Percentiles rank a stretch among this genome's conserved stretches.
These are phyloP conservation scores for Phragmites australis DNA, from an alignment of 176 grass and related monocot genomes.

Conservation along the genomic window DNA sequence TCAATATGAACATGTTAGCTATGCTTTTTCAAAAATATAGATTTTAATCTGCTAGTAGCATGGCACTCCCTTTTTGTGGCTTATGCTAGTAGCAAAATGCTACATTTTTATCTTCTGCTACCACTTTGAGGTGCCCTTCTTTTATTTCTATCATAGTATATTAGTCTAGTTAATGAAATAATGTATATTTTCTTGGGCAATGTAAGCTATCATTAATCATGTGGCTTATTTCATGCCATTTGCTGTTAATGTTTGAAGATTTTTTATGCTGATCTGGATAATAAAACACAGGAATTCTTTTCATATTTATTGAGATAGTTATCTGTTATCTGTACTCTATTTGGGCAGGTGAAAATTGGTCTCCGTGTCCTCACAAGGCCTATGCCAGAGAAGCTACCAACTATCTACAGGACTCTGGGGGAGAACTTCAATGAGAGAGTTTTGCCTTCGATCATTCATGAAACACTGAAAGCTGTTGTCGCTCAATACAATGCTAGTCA, in stretches of 20 bases:
- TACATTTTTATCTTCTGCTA: background rate
- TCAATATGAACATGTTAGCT: background rate
- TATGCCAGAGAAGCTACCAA: slow-evolving; percentile 69
- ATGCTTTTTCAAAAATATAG: background rate
- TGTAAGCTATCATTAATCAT: slow-evolving; percentile 8
- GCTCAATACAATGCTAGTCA: slow-evolving; percentile 87
- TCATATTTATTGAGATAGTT: slow-evolving; percentile 9
- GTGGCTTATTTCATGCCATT: slow-evolving; percentile 1
- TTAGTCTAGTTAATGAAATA: background rate
- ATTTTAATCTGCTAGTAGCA: background rate
- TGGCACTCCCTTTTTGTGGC: background rate
- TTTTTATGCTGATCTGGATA: background rate
- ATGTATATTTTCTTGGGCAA: background rate
- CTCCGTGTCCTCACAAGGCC: slow-evolving; percentile 78
- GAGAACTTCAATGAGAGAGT: slow-evolving; percentile 88
- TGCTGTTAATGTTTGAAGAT: background rate
- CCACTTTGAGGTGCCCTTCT: background rate
- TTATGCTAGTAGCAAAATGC: background rate
- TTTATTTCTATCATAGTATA: background rate
- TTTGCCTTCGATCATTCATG: slow-evolving; percentile 83
- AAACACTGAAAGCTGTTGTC: slow-evolving; percentile 78
- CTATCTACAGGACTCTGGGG: slow-evolving; percentile 72
- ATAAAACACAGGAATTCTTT: background rate
- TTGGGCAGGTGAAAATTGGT: slow-evolving; percentile 77
- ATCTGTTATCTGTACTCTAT: background rate